Base-by-base conservation (phyloP, 1,284 basidiomycete species). In the Moesziomyces antarcticus region DNA sequence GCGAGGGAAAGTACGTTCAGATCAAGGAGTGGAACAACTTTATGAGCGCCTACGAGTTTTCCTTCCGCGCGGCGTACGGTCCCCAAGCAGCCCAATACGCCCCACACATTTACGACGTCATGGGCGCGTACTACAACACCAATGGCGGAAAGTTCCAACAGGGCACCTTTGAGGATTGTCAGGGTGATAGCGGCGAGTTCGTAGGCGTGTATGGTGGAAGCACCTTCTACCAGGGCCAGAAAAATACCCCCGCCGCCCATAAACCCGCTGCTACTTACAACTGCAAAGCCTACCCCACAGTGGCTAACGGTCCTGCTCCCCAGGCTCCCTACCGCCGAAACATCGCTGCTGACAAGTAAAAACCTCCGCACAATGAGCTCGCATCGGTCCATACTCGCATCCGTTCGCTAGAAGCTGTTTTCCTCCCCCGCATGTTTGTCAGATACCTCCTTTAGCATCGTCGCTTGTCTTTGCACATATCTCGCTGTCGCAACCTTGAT, bases 21-120 rank as follows among this genome's bases (percentile, higher is more conserved):
- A 69, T 73, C 51, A 71, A 72, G 37, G 75, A 77, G 50, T 77
- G 75, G 75, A 71, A 68, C 54, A 74, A 73, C 63, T 79, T 79
- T 50, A 73, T 73, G 62, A 46, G 42, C 22, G 73, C 69, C 10
- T 62, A 63, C 54, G 69, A 77, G 50, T 79, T 79, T 44, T 64
- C 51, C 41, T 71, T 80, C 66, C 64, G 78, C 7, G 73, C 69
- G 22, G 77, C 73, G n/a, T 74, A 68, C 51, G 76, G 67, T 14
- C 52, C 57, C 3, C 50, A 75, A 21, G 71, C 73, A 1, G 52
- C 61, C n/a, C 41, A 62, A 35, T 65, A 56, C n/a, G 77, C 73
- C n/a, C 75, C 64, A 1, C 78, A 80, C 57, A 61, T 75, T 25
- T 74, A 77, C 55, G 77, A 80, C 27, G 73, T 61, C 2, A 71